Base-by-base conservation (phyloP, 2,329 filamentous ascomycete genomes). In the Trichoderma sp. region DNA sequence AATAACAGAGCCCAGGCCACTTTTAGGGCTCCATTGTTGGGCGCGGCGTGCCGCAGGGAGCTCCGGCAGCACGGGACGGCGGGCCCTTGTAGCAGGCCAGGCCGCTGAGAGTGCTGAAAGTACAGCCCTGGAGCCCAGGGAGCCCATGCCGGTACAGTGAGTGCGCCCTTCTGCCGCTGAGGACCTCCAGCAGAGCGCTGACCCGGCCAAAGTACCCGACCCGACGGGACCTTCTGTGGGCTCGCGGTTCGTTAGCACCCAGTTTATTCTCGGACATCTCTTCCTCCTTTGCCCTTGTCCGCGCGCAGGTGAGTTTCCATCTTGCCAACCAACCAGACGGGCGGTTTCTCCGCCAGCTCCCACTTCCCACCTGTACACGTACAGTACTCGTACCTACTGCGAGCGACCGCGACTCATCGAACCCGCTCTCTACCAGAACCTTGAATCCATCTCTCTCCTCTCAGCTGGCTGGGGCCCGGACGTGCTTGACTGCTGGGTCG, bases 381-480 rank as follows among this genome's bases (percentile, higher is more conserved):
- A 24, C 28, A 19, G 50, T 47, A 34, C 50, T 17, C 30, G 26
- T 24, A 24, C 44, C 21, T 48, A 26, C 34, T 39, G 5, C 12
- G 44, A 60, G 5, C 12, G 44, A 60, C 57, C 56, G 56, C 56
- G 56, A 41, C 56, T 59, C 50, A 59, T 41, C 28, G 28, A 26
- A 50, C 41, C 56, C 56, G 26, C 45, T 52, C 19, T 56, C 41
- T 41, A 34, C 48, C 12, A 39, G 21, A 51, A 24, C 21, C 21
- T 24, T 24, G 21, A 24, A 60, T 34, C 43, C 60, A 55, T 63
- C 48, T 63, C 48, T 44, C 56, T 44, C 44, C 57, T 45, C 34
- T 66, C 64, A 66, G 64, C 64, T 66, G 64, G 59, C 51, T 59
- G 63, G 64, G 64, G 64, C 44, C 63, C 54, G 43, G 60, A 58